A percentile compares a stretch with the other conserved stretches of the same genome.
Evolutionary conservation across 208 protist species (phyloP).

Genomic region (Leishmania martiniquensis): DNA sequence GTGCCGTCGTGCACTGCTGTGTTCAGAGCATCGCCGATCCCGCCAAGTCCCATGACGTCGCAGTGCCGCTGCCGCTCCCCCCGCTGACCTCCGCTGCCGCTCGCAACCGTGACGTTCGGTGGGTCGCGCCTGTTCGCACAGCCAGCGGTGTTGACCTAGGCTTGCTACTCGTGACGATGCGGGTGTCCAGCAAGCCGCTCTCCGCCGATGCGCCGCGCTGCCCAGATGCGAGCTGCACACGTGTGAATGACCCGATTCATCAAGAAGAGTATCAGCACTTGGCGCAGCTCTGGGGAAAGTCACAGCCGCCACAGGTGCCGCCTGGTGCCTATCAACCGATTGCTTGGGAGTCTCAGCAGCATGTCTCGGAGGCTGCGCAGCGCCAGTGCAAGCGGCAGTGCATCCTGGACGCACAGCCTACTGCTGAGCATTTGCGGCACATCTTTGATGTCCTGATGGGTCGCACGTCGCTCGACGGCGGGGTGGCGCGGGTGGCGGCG

Average conservation of each 20-base stretch:
- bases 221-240: constrained; percentile 42
- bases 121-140: constrained; percentile 69
- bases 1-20: constrained; percentile 64
- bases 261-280: constrained; percentile 73
- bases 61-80: constrained; percentile 61
- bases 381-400: constrained; percentile 61
- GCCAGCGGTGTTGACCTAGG: constrained; percentile 62
- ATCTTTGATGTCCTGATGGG: constrained; percentile 85
- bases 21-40: constrained; percentile 60
- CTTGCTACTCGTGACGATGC: constrained; percentile 60
- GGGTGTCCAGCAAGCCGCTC: constrained; percentile 59
- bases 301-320: constrained; percentile 48
- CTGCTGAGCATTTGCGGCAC: constrained; percentile 80
- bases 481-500: constrained; percentile 52
- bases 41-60: constrained; percentile 55
- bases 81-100: constrained; percentile 39
- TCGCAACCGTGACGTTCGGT: constrained; percentile 80
- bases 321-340: constrained; percentile 74
- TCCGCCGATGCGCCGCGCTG: constrained; percentile 53
- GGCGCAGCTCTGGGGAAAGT: constrained; percentile 52
- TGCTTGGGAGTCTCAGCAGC: constrained; percentile 71
- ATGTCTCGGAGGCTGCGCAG: constrained; percentile 61
- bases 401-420: constrained; percentile 66
- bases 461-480: constrained; percentile 40
- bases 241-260: constrained; percentile 84